Percentiles rank a stretch among this genome's conserved stretches.
Evolutionary conservation across 768 basidiomycete species (phyloP).

Genomic region (Mycena alexandri): DNA sequence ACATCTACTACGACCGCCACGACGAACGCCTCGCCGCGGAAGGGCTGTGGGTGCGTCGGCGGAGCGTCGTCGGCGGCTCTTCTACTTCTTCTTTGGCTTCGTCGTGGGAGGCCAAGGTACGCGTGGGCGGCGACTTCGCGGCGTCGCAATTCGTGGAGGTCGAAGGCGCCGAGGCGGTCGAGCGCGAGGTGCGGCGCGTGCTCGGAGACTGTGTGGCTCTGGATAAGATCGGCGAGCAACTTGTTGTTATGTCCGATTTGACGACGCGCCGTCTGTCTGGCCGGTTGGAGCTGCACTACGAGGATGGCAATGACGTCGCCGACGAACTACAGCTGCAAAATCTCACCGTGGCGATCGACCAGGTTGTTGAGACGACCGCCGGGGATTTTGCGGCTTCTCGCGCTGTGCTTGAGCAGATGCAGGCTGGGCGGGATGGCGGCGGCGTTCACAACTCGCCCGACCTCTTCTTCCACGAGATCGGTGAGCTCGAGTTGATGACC

Average conservation of each 20-base stretch:
- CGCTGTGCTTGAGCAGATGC: conserved; percentile 22
- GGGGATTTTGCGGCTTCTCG: conserved; percentile 12
- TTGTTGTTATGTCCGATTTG: no score
- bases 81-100: no score
- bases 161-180: no score
- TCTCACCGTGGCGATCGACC: conserved; percentile 29
- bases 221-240: no score
- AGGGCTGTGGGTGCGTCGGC: conserved; percentile 31
- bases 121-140: conserved; percentile 30
- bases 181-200: no score
- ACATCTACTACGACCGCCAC: conserved; percentile 31
- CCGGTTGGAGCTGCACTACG: no score
- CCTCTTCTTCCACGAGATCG: conserved; percentile 31
- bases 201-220: no score
- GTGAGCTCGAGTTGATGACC: conserved; percentile 27
- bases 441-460: no score
- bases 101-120: conserved; percentile 34
- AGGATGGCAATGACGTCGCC: no score
- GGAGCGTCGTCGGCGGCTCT: conserved; percentile 3
- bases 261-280: no score
- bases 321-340: no score
- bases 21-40: conserved; percentile 8
- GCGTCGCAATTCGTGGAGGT: conserved; percentile 37
- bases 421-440: background rate
- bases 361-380: conserved; percentile 16